Evolutionary conservation across 2,329 filamentous ascomycete species (phyloP).

Genomic region (Calonectria pseudoreteaudii): DNA sequence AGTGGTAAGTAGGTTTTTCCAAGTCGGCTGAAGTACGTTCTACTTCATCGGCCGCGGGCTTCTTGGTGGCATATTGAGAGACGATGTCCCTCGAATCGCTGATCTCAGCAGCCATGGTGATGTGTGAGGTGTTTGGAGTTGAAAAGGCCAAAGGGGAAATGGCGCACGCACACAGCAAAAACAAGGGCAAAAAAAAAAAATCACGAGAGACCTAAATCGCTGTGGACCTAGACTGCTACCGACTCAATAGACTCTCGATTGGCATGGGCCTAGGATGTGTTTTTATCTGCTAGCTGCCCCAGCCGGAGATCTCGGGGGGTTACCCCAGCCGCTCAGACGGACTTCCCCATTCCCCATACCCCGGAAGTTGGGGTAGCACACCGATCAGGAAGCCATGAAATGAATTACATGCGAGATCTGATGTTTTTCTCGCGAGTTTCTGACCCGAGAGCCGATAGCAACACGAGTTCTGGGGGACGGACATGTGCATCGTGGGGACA

Average conservation of each 20-base stretch:
- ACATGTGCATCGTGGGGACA: slow-evolving; percentile 7
- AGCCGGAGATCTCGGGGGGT: slow-evolving; percentile 15
- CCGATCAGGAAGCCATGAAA: not conserved
- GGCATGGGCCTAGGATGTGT: not conserved
- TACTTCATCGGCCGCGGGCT: slow-evolving; percentile 39
- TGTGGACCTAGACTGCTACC: not conserved
- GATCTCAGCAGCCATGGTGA: slow-evolving; percentile 24
- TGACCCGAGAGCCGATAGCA: slow-evolving; percentile 14
- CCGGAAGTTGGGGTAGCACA: not conserved
- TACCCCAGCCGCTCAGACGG: slow-evolving; percentile 1
- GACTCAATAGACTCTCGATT: not conserved
- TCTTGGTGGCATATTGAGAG: slow-evolving; percentile 20
- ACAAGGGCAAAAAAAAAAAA: not conserved
- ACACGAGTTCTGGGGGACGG: not conserved
- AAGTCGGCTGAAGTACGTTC: slow-evolving; percentile 45
- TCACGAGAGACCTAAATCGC: not conserved
- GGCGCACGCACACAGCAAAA: not conserved
- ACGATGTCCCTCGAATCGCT: slow-evolving; percentile 7
- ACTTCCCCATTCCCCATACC: slow-evolving; percentile 27
- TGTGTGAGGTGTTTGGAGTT: not conserved
- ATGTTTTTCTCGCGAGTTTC: slow-evolving; percentile 14
- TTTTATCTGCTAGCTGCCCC: slow-evolving; percentile 16
- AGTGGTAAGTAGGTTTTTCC: slow-evolving; percentile 60
- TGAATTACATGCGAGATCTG: not conserved
- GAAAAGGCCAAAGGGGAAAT: not conserved